Conservation (phyloP, 805 yeast genomes). For the Kodamaea fukazawae region DNA sequence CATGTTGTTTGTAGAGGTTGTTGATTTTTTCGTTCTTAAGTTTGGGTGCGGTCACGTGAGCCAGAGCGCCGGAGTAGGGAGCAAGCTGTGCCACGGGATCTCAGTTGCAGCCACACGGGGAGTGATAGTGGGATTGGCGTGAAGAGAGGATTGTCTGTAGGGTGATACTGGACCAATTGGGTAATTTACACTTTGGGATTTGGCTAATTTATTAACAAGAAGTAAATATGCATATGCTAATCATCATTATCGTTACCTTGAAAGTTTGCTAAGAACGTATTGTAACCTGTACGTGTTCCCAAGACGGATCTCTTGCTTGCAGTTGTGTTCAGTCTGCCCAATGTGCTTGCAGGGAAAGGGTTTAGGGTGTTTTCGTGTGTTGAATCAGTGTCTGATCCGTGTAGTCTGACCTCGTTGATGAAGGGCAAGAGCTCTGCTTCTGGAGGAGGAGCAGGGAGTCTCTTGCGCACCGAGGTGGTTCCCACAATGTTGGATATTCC, state of each 20-base stretch:
- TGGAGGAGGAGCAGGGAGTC: constrained; percentile 19
- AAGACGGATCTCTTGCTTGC: constrained; percentile 35
- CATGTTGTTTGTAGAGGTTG: constrained; percentile 22
- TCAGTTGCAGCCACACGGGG: no score
- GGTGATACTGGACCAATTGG: no score
- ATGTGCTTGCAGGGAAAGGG: background rate
- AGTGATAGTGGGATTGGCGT: no score
- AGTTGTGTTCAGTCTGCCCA: constrained; percentile 27
- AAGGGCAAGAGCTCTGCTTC: constrained; percentile 34
- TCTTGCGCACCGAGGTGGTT: constrained; percentile 8
- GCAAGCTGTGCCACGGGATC: no score
- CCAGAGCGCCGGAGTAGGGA: background rate
- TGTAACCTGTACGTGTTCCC: constrained; percentile 40
- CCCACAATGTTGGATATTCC: background rate
- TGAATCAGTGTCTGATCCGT: background rate
- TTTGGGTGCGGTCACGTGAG: background rate
- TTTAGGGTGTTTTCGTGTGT: background rate
- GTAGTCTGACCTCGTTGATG: constrained; percentile 32
- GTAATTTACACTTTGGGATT: no score
- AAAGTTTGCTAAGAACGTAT: constrained; percentile 35
- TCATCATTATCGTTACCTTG: constrained; percentile 9
- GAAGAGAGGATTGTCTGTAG: no score
- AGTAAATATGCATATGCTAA: constrained; percentile 6
- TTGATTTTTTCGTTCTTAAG: background rate
- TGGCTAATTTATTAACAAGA: no score